Conservation (phyloP, 1,284 basidiomycete genomes). For the Exobasidium cylindrosporum region DNA sequence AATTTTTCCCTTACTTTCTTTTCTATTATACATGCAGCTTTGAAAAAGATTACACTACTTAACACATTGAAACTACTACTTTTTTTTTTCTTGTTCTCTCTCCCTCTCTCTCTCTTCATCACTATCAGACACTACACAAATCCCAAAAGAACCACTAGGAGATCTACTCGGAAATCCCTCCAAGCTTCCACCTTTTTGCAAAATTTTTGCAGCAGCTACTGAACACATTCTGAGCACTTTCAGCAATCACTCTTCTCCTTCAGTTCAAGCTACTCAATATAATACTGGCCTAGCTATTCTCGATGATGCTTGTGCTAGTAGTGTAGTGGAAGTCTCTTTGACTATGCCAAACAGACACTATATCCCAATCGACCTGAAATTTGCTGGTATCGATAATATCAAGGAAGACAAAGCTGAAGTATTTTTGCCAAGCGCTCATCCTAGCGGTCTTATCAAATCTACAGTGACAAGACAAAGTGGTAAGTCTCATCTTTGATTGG, state of each 20-base stretch:
- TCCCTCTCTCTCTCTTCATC: too few relatives aligned
- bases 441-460: slow-evolving; percentile 47
- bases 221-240: slow-evolving; percentile 75
- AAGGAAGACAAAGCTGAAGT: slow-evolving; percentile 46
- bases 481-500: not conserved
- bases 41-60: too few relatives aligned
- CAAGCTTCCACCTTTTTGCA: slow-evolving; percentile 46
- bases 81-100: too few relatives aligned
- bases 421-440: slow-evolving; percentile 43
- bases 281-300: slow-evolving; percentile 75
- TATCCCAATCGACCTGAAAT: slow-evolving; percentile 46
- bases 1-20: slow-evolving; percentile 22
- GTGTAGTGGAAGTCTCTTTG: slow-evolving; percentile 69
- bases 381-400: slow-evolving; percentile 39
- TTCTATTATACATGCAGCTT: too few relatives aligned
- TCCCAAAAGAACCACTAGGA: slow-evolving; percentile 21
- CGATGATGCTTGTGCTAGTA: slow-evolving; percentile 58
- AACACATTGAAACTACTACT: too few relatives aligned
- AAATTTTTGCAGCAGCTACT: slow-evolving; percentile 63
- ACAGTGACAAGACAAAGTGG: slow-evolving; percentile 22
- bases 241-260: slow-evolving; percentile 80
- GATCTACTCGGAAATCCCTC: slow-evolving; percentile 49
- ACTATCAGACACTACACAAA: slow-evolving; percentile 12
- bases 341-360: slow-evolving; percentile 73
- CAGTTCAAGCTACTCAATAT: slow-evolving; percentile 89